Conservation (phyloP, 2,329 filamentous ascomycete genomes). For the Fusarium sacchari region DNA sequence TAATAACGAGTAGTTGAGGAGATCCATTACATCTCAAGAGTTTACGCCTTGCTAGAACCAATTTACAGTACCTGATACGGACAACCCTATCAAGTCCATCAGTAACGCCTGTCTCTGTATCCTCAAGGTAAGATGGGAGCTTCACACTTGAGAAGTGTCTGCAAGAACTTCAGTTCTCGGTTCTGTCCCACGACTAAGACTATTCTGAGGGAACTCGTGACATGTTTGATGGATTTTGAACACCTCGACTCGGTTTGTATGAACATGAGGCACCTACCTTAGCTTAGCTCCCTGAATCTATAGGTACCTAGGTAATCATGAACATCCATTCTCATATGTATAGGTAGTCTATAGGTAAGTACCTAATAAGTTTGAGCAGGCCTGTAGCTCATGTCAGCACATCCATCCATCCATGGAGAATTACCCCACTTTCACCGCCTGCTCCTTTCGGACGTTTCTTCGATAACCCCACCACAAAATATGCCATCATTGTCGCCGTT, state of each 20-base stretch:
- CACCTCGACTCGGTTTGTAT: neutral
- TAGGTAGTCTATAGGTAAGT: too few relatives aligned
- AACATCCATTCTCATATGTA: too few relatives aligned
- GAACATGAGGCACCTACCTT: neutral
- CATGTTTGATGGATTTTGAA: neutral
- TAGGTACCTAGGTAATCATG: too few relatives aligned
- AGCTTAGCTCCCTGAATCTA: too few relatives aligned
- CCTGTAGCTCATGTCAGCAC: neutral
- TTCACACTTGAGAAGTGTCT: neutral
- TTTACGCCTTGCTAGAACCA: neutral
- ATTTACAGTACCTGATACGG: neutral
- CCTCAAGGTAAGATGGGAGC: neutral
- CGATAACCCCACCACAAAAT: conserved; percentile 38
- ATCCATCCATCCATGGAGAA: too few relatives aligned
- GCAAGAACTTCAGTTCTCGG: neutral
- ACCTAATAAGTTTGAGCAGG: neutral
- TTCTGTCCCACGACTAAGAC: neutral
- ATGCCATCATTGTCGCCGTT: neutral
- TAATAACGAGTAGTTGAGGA: conserved; percentile 5
- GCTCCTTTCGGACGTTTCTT: conserved; percentile 21
- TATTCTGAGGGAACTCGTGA: neutral
- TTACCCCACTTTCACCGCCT: conserved; percentile 42
- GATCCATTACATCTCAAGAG: neutral
- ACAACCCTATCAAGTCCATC: neutral
- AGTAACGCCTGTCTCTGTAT: neutral